Conservation (phyloP, 306 rosid genomes). For the Dryas alaskensis region DNA sequence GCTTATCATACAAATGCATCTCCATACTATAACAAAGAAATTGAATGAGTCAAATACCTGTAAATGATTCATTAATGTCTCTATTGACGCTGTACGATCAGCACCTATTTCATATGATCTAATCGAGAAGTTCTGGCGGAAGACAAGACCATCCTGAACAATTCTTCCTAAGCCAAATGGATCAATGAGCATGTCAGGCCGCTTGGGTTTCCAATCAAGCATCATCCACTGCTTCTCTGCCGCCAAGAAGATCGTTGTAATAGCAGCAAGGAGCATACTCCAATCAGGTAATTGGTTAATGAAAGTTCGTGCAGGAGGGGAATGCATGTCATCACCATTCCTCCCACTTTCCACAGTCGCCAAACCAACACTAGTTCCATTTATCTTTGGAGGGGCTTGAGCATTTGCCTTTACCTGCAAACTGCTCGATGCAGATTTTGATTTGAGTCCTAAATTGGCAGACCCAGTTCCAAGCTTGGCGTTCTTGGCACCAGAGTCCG, state of each 20-base stretch:
- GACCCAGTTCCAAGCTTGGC: constrained; percentile 48
- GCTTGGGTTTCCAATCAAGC: constrained; percentile 99
- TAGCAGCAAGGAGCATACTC: constrained; percentile 99
- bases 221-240: constrained; percentile 99
- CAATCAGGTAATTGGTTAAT: constrained; percentile 96
- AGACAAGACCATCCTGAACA: constrained; percentile 95
- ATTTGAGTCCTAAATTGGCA: constrained; percentile 49
- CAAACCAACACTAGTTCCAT: constrained; percentile 64
- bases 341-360: constrained; percentile 50
- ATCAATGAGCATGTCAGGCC: constrained; percentile 86
- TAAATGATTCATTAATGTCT: constrained; percentile 94
- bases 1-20: not conserved
- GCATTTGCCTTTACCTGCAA: constrained; percentile 84
- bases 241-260: constrained; percentile 95
- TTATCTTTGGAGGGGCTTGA: constrained; percentile 87
- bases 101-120: constrained; percentile 99
- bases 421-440: constrained; percentile 55
- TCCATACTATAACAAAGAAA: not conserved
- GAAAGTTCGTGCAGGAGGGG: constrained; percentile 79
- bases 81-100: constrained; percentile 97
- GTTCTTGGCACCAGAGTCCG: constrained; percentile 47
- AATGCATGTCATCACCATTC: constrained; percentile 53
- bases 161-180: constrained; percentile 89
- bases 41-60: constrained; percentile 48
- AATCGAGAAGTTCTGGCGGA: constrained; percentile 86